Evolutionary conservation across 225 moss, liverwort and hornwort species (phyloP).

Genomic region (Takakia lepidozioides): DNA sequence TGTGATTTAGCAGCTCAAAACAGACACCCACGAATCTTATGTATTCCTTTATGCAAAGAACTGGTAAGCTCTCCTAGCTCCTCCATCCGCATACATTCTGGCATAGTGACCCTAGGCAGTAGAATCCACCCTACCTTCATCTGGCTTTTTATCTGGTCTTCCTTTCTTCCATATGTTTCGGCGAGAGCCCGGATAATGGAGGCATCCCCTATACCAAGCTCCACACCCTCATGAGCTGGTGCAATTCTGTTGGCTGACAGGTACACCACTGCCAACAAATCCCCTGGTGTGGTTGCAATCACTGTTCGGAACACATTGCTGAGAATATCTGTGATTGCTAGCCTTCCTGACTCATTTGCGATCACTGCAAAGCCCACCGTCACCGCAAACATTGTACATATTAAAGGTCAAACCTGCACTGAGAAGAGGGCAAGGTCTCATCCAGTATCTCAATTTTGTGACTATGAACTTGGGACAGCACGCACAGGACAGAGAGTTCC

Average conservation of each 20-base stretch:
- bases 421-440: background rate
- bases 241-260: constrained; percentile 93
- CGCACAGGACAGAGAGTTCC: background rate
- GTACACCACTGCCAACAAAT: constrained; percentile 81
- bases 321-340: constrained; percentile 88
- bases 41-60: too few species aligned
- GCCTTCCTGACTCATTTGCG: constrained; percentile 73
- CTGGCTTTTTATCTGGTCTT: constrained; percentile 91
- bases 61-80: too few species aligned
- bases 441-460: background rate
- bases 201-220: constrained; percentile 93
- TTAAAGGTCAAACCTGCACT: background rate
- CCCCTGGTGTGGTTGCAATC: constrained; percentile 67
- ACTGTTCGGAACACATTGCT: constrained; percentile 97
- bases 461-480: background rate
- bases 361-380: constrained; percentile 54
- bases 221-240: constrained; percentile 94
- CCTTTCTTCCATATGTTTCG: constrained; percentile 89
- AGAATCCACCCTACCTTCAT: constrained; percentile 80
- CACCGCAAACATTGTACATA: background rate
- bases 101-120: too few species aligned
- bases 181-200: constrained; percentile 82
- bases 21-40: too few species aligned
- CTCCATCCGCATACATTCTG: too few species aligned
- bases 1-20: too few species aligned